Conservation (phyloP, 192 early-diverging fungal genomes). For the Coemansia sp. region DNA sequence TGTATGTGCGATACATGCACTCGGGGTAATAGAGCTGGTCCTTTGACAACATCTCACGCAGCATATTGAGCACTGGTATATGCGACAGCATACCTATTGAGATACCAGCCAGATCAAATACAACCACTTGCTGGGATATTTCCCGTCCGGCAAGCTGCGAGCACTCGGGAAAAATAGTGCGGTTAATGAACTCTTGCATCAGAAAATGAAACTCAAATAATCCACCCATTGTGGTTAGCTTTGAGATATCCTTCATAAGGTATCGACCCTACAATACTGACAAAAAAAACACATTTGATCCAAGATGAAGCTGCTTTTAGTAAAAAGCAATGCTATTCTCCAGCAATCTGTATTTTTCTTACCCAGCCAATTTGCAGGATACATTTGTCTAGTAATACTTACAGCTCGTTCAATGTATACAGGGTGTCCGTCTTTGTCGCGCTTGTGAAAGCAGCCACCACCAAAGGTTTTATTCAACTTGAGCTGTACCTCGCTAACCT, state of each 20-base stretch:
- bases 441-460: constrained; percentile 78
- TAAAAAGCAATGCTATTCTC: background rate
- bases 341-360: background rate
- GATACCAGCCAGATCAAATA: constrained; percentile 90
- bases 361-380: background rate
- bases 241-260: constrained; percentile 64
- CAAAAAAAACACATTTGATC: no score
- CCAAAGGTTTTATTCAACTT: constrained; percentile 66
- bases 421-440: constrained; percentile 85
- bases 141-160: constrained; percentile 60
- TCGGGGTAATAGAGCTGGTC: constrained; percentile 96
- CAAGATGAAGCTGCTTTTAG: no score
- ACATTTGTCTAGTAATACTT: background rate
- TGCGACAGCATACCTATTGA: constrained; percentile 67
- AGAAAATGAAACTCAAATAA: constrained; percentile 67
- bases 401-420: constrained; percentile 89
- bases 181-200: constrained; percentile 70
- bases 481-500: constrained; percentile 64
- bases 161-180: constrained; percentile 76
- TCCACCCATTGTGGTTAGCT: constrained; percentile 60
- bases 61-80: constrained; percentile 65
- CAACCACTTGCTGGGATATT: constrained; percentile 82
- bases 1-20: constrained; percentile 84
- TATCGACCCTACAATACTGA: constrained; percentile 46
- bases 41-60: constrained; percentile 72